Evolutionary conservation across 1,284 basidiomycete species (phyloP).

Genomic region (Trichosporon sp.): DNA sequence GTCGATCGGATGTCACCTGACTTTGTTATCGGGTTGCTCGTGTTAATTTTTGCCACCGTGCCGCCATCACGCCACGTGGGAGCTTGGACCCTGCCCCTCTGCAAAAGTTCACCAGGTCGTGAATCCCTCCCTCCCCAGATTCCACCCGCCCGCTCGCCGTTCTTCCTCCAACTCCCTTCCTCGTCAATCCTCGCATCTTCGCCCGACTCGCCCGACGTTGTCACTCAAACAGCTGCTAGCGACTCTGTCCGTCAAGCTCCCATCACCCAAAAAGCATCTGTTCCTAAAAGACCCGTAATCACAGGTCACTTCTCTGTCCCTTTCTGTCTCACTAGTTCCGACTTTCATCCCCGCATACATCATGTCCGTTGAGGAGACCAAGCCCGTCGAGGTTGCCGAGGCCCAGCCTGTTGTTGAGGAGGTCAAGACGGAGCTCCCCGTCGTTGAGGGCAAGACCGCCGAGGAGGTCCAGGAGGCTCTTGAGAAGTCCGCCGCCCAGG

Average conservation of each 20-base stretch:
- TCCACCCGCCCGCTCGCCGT: neutral
- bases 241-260: neutral
- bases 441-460: slow-evolving; percentile 42
- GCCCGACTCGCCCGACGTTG: neutral
- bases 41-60: slow-evolving; percentile 9
- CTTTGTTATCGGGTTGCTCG: neutral
- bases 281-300: slow-evolving; percentile 7
- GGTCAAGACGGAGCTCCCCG: slow-evolving; percentile 34
- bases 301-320: neutral
- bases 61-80: slow-evolving; percentile 12
- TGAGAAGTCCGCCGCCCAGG: slow-evolving; percentile 46
- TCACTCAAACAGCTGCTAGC: neutral
- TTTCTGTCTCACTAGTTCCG: neutral
- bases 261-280: neutral
- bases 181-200: neutral
- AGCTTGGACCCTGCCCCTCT: slow-evolving; percentile 6
- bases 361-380: slow-evolving; percentile 18
- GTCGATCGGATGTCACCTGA: neutral
- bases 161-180: slow-evolving; percentile 4
- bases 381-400: slow-evolving; percentile 21
- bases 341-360: neutral
- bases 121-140: neutral
- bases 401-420: slow-evolving; percentile 29
- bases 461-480: slow-evolving; percentile 46
- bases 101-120: slow-evolving; percentile 20